Evolutionary conservation across 495 filamentous ascomycete species (phyloP).

Genomic region (Jackrogersella minutella): DNA sequence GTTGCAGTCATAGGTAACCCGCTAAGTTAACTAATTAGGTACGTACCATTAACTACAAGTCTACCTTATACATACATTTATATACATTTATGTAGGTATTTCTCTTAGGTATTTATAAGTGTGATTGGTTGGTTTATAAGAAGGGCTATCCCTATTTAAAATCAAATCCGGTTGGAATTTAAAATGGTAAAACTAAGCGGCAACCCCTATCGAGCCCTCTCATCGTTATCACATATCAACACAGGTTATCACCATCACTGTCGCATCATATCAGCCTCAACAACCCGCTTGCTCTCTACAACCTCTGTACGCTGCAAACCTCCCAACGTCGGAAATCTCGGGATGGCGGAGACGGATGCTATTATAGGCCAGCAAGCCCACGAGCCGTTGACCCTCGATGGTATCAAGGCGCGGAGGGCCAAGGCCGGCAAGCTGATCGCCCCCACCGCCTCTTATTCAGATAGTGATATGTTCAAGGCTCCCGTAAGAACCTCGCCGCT

Average conservation of each 20-base stretch:
- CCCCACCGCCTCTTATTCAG: slow-evolving; percentile 78
- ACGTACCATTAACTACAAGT: background rate
- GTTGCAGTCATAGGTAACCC: background rate
- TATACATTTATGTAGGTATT: too few relatives aligned
- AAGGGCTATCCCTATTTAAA: too few relatives aligned
- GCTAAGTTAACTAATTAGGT: too few relatives aligned
- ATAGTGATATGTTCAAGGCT: slow-evolving; percentile 86
- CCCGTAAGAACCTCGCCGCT: slow-evolving; percentile 53
- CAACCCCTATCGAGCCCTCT: slow-evolving; percentile 10
- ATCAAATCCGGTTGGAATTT: too few relatives aligned
- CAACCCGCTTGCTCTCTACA: background rate
- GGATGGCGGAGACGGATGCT: slow-evolving; percentile 20
- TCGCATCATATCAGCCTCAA: slow-evolving; percentile 4
- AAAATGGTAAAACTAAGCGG: slow-evolving; percentile 17
- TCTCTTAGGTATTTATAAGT: too few relatives aligned
- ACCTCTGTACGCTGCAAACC: slow-evolving; percentile 1
- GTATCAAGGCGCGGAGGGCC: slow-evolving; percentile 71
- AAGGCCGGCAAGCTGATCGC: slow-evolving; percentile 72
- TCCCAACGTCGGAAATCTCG: slow-evolving; percentile 4
- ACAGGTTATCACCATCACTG: too few relatives aligned
- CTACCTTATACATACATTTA: background rate
- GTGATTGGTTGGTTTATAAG: too few relatives aligned
- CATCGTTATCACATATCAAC: slow-evolving; percentile 10
- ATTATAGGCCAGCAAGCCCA: slow-evolving; percentile 47
- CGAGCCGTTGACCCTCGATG: slow-evolving; percentile 73